Evolutionary conservation across 768 basidiomycete species (phyloP).

Genomic region (Glaciozyma martinii): DNA sequence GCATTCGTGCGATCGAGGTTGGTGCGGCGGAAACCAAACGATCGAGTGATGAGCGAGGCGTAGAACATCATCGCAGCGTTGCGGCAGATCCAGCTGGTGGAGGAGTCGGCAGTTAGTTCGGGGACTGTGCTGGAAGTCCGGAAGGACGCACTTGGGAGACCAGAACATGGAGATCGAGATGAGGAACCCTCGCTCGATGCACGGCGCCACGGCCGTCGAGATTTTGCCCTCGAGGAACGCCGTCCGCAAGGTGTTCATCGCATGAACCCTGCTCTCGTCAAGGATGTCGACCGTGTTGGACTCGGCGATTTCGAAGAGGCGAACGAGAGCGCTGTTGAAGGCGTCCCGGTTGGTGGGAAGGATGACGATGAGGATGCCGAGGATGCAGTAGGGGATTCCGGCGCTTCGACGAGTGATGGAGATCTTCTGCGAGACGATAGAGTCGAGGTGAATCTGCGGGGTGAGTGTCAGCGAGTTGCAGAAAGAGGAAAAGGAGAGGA

Average conservation of each 20-base stretch:
- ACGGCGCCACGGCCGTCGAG: constrained; percentile 9
- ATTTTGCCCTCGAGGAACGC: constrained; percentile 28
- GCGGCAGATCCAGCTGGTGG: constrained; percentile 26
- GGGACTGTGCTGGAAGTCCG: fast-evolving
- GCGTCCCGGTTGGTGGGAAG: constrained; percentile 14
- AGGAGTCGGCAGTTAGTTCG: not conserved
- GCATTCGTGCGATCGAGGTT: constrained; percentile 27
- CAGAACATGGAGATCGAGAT: constrained; percentile 28
- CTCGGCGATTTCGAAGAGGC: constrained; percentile 29
- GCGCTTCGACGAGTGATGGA: constrained; percentile 31
- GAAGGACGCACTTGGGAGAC: constrained; percentile 15
- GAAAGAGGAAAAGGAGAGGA: no score
- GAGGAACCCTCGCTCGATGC: constrained; percentile 25
- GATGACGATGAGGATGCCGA: constrained; percentile 24
- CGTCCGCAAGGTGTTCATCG: constrained; percentile 30
- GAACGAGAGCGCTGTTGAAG: constrained; percentile 17
- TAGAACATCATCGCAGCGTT: constrained; percentile 31
- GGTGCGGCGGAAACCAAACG: constrained; percentile 17
- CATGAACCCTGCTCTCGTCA: constrained; percentile 26
- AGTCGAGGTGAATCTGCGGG: constrained; percentile 18
- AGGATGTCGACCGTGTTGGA: constrained; percentile 20
- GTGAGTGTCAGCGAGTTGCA: not conserved
- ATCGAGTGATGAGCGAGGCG: constrained; percentile 22
- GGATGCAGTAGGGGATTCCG: constrained; percentile 28
- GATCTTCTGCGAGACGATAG: constrained; percentile 26